Percentiles rank a stretch among this genome's conserved stretches.
Evolutionary conservation across 768 basidiomycete species (phyloP).

Genomic region (Leucocoprinus sp.): DNA sequence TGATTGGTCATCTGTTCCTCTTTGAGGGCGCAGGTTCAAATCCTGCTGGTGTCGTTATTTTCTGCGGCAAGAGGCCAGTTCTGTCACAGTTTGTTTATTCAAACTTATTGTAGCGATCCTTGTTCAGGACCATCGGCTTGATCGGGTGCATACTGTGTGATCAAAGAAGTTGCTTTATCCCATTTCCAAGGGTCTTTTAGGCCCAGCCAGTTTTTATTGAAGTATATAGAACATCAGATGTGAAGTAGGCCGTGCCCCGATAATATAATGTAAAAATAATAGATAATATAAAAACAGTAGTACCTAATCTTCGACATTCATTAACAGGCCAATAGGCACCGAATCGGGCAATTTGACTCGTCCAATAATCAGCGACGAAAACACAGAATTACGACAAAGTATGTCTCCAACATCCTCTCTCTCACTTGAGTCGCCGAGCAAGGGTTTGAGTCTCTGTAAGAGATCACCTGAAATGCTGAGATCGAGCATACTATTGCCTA

Average conservation of each 20-base stretch:
- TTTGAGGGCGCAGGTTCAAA: constrained; percentile 30
- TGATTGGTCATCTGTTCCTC: constrained; percentile 19
- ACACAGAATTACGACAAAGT: background rate
- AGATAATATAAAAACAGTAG: no score
- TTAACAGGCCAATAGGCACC: background rate
- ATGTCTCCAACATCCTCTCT: background rate
- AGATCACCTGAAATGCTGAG: background rate
- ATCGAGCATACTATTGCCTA: background rate
- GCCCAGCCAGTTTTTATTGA: no score
- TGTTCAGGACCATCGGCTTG: no score
- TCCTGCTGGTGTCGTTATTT: constrained; percentile 25
- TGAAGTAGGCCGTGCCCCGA: no score
- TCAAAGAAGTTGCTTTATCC: no score
- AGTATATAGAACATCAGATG: no score
- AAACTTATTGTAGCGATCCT: no score
- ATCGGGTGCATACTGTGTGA: no score
- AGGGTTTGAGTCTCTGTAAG: constrained; percentile 1
- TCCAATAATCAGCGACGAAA: constrained; percentile 8
- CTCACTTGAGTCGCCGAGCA: background rate
- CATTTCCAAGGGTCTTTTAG: no score
- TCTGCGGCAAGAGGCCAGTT: background rate
- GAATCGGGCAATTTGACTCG: background rate
- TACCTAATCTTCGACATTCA: background rate
- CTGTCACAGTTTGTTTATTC: no score
- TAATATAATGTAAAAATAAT: no score